Conservation (phyloP, 1,139 yeast genomes). For the Candida pseudoviswanathii region DNA sequence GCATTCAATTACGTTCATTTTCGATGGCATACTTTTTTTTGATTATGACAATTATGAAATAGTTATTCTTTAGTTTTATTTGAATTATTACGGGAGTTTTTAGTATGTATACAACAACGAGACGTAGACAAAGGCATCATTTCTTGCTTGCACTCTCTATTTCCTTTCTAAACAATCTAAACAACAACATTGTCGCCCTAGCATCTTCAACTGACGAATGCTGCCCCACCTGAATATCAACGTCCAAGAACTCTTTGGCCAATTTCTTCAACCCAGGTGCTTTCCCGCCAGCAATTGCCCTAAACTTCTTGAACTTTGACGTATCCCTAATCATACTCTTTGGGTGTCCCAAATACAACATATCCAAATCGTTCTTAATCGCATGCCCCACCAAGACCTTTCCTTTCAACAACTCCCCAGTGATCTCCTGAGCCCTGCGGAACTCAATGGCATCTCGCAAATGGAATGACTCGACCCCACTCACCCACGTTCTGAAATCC, state of each 20-base stretch:
- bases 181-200: slow-evolving; percentile 79
- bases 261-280: slow-evolving; percentile 75
- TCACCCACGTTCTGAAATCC: slow-evolving; percentile 95
- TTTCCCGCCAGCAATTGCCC: slow-evolving; percentile 61
- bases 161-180: slow-evolving; percentile 59
- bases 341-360: slow-evolving; percentile 71
- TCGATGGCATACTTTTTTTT: not conserved
- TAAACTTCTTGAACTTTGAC: slow-evolving; percentile 59
- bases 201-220: slow-evolving; percentile 95
- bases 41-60: not conserved
- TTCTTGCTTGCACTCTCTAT: slow-evolving; percentile 44
- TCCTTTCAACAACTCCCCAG: slow-evolving; percentile 50
- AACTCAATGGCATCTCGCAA: slow-evolving; percentile 69
- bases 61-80: not conserved
- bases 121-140: not conserved
- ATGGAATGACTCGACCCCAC: slow-evolving; percentile 75
- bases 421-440: slow-evolving; percentile 63
- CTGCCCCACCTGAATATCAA: slow-evolving; percentile 70
- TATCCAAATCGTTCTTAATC: slow-evolving; percentile 72
- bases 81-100: not conserved
- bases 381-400: slow-evolving; percentile 84
- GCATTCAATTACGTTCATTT: not conserved
- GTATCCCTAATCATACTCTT: slow-evolving; percentile 71
- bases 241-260: slow-evolving; percentile 54
- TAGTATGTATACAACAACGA: not conserved